Evolutionary conservation across 2,329 filamentous ascomycete genomes (phyloP), one percentile per base, ranked within the genome.

Genomic region (Sporothrix variecibatus): DNA sequence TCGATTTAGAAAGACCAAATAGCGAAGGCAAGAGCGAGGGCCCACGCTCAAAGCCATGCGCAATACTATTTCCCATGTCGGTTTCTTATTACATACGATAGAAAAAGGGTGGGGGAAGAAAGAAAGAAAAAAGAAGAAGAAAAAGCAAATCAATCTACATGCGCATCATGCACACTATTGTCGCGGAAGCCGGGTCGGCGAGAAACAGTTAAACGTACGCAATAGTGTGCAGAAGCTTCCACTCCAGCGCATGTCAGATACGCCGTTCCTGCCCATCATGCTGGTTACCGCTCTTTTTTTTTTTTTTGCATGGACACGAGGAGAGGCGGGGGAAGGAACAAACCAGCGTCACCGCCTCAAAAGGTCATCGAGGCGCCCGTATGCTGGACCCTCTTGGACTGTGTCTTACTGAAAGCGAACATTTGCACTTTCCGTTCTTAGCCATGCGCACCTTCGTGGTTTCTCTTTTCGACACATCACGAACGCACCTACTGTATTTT

Each of bases 181-280:
- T 75, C 76, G 77, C 76, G 77, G 78, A 78, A 78, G 72, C 73
- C 77, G 78, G 78, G 77, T 77, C 56, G 38, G 69, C 31, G 17
- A 58, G 46, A 71, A 40, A 46, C 28, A 53, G 68, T 31, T 34
- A 7, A 40, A 46, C 31, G 43, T 51, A 46, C 43, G 26, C 64
- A 68, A 51, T 34, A 12, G 64, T n/a, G 43, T 68, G 43, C 64
- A 68, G 15, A 65, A 46, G 38, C 34, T 23, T 4, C 17, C 62
- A 65, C 34, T 26, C 34, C 38, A 46, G 38, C 28, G 58, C 64
- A 68, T 51, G 15, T 23, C 40, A 67, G 38, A 43, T n/a, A 49
- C 43, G n/a, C 26, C 43, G 43, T 68, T 9, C 65, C 43, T 51
- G 65, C 23, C 12, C 51, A 38, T 23, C 53, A 31, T 23, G 46